phyloP scores from a whole-genome alignment of 2,329 filamentous ascomycete species.

The Hypocreales sp. region DNA sequence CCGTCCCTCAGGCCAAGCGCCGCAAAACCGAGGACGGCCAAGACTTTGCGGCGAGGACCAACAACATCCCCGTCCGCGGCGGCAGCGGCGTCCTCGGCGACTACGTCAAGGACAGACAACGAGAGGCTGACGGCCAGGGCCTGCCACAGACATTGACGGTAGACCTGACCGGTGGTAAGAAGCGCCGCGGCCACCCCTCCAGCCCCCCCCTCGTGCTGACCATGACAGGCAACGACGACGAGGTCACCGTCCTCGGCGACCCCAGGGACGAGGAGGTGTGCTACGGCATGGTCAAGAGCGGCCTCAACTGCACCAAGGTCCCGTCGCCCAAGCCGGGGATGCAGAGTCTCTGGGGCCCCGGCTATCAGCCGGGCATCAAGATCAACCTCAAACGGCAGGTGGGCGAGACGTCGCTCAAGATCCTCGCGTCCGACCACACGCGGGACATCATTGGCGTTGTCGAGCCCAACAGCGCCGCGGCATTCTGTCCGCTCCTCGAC shows the following conservation, averaged over 20 bases:
- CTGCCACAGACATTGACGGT: slow-evolving; percentile 27
- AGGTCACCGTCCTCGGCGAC: slow-evolving; percentile 41
- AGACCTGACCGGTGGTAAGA: slow-evolving; percentile 41
- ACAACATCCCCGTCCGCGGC: slow-evolving; percentile 13
- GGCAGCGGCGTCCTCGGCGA: slow-evolving; percentile 46
- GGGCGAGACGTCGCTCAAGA: slow-evolving; percentile 39
- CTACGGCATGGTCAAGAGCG: slow-evolving; percentile 61
- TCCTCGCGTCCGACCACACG: slow-evolving; percentile 60
- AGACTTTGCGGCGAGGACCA: slow-evolving; percentile 21
- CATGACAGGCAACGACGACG: slow-evolving; percentile 33
- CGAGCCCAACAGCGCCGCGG: slow-evolving; percentile 49
- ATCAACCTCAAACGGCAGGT: slow-evolving; percentile 48
- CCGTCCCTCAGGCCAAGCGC: slow-evolving; percentile 47
- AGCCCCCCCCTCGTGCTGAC: slow-evolving; percentile 16
- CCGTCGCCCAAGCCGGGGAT: slow-evolving; percentile 53
- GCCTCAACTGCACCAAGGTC: slow-evolving; percentile 50
- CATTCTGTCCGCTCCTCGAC: slow-evolving; percentile 60
- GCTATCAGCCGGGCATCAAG: slow-evolving; percentile 59
- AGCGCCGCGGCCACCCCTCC: too few relatives aligned
- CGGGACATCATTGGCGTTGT: slow-evolving; percentile 61
- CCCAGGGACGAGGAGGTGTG: slow-evolving; percentile 59
- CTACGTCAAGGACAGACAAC: slow-evolving; percentile 46
- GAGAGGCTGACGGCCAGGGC: slow-evolving; percentile 20
- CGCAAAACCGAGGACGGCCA: slow-evolving; percentile 38
- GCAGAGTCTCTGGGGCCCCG: slow-evolving; percentile 38